Base-by-base conservation (phyloP, 371 early-diverging fungal species). In the Mucor indicus region DNA sequence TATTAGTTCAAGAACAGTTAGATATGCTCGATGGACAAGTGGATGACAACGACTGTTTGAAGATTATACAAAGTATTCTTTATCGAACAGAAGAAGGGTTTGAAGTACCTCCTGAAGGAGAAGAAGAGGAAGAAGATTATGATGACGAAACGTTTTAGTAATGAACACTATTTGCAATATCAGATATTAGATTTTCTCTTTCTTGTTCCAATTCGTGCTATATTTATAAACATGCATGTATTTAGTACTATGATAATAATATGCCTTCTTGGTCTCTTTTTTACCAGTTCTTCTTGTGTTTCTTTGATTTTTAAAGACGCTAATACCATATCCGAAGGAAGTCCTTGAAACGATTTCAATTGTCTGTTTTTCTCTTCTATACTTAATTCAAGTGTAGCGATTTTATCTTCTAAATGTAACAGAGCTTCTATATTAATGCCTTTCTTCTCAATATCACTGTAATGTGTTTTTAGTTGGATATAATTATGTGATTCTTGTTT, bases 41-140 rank as follows among this genome's bases (percentile, higher is more conserved):
- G 13, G 48, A 57, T n/a, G 57, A 64, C 38, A 19, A 46, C 15
- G 36, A 41, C 6, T 17, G 61, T 88, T 29, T 67, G 87, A 44
- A 85, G 84, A 67, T 83, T 87, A 84, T 95, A 57, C 91, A 92
- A 62, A 69, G 63, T 19, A 84, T 91, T 51, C 79, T 93, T 57
- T 93, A 93, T 61, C 86, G 81, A 68, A 93, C 94, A 38, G 96
- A 94, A 55, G 77, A 72, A 29, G 77, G 77, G 21, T 72, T 76
- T 42, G 70, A 68, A 44, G 67, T 67, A 10, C 72, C 70, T 37
- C 67, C 64, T 13, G 70, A 69, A 44, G 63, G 58, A 21, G 76
- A 69, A 48, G 52, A 23, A 11, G 38, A 53, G 27, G 64, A 67
- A 16, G 62, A 61, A 8, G 64, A 66, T 11, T 67, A 65, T 39